phyloP scores from a whole-genome alignment of 1,139 yeast species.

The Magnusiomyces ingens region DNA sequence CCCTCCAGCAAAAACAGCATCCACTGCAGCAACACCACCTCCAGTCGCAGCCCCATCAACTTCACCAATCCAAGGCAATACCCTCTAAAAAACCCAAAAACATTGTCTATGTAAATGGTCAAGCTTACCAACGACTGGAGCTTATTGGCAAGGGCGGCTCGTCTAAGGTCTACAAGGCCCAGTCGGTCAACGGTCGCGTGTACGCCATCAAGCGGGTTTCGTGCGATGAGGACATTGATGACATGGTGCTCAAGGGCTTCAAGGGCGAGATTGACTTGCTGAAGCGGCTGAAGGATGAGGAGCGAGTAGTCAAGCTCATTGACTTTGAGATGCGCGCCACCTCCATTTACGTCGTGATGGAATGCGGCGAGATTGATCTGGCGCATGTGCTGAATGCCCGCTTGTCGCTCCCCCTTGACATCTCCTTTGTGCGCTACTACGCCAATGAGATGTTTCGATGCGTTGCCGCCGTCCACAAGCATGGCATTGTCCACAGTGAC shows the following conservation, averaged over 20 bases:
- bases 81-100: constrained; percentile 22
- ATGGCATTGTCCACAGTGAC: constrained; percentile 90
- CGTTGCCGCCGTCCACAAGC: constrained; percentile 78
- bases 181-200: constrained; percentile 44
- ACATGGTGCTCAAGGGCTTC: constrained; percentile 63
- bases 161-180: constrained; percentile 83
- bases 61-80: background rate
- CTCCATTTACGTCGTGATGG: constrained; percentile 75
- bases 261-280: constrained; percentile 85
- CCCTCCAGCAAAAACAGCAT: constrained; percentile 14
- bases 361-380: constrained; percentile 88
- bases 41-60: background rate
- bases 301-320: constrained; percentile 69
- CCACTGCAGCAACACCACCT: constrained; percentile 15
- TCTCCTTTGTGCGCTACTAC: constrained; percentile 75
- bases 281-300: constrained; percentile 50
- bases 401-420: constrained; percentile 48
- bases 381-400: constrained; percentile 72
- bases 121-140: constrained; percentile 67
- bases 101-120: constrained; percentile 45
- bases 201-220: constrained; percentile 81
- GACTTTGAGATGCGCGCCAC: constrained; percentile 67
- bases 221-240: constrained; percentile 69
- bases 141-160: constrained; percentile 89
- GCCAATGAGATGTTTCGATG: constrained; percentile 76